These are phyloP conservation scores for Penicillium herquei DNA, from an alignment of 495 filamentous ascomycete species.

Conservation along the genomic window DNA sequence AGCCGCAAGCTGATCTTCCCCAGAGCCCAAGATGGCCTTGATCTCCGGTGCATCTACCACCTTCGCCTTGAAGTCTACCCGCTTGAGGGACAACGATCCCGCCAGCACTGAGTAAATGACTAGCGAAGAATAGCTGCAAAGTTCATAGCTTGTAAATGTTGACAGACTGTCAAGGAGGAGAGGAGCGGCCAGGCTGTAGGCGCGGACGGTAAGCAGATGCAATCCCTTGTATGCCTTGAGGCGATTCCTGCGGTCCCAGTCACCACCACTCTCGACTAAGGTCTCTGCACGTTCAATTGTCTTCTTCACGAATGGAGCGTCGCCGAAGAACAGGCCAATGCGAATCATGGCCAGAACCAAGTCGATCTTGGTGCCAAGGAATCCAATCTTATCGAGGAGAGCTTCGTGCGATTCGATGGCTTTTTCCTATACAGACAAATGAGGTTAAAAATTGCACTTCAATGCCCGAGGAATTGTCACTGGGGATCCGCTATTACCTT, in stretches of 20 bases:
- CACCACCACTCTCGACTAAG: conserved; percentile 88
- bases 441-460: conserved; percentile 6
- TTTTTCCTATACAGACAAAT: conserved; percentile 65
- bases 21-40: conserved; percentile 88
- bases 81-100: conserved; percentile 89
- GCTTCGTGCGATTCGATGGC: conserved; percentile 87
- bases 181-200: conserved; percentile 85
- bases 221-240: conserved; percentile 98
- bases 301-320: conserved; percentile 87
- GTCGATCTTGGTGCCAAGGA: conserved; percentile 95
- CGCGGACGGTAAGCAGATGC: conserved; percentile 85
- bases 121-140: conserved; percentile 90
- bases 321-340: conserved; percentile 91
- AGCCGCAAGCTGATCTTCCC: conserved; percentile 80
- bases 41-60: conserved; percentile 98
- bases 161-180: conserved; percentile 93
- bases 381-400: conserved; percentile 88
- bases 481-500: conserved; percentile 61
- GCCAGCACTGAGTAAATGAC: conserved; percentile 96
- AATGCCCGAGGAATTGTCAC: not conserved
- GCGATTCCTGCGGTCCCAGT: conserved; percentile 97
- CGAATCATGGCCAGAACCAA: conserved; percentile 94
- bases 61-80: conserved; percentile 97
- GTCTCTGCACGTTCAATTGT: conserved; percentile 86
- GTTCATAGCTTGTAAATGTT: conserved; percentile 98